Conservation (phyloP, 108 stramenopile genomes). For the Cyclotella baltica region DNA sequence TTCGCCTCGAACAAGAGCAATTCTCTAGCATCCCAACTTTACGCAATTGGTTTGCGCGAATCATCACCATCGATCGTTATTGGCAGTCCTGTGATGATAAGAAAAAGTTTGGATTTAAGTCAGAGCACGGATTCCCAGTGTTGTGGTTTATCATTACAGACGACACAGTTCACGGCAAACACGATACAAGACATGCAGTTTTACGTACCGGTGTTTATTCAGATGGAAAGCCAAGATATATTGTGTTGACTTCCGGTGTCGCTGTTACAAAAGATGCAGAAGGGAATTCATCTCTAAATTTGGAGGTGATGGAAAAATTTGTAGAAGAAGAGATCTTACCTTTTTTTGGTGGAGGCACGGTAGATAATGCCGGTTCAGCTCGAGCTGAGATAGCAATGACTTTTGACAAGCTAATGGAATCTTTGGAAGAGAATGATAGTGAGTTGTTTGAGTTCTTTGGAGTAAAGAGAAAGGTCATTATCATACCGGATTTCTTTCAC, state of each 20-base stretch:
- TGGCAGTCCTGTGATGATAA: background rate
- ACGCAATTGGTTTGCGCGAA: background rate
- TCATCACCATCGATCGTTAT: background rate
- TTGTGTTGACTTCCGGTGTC: background rate
- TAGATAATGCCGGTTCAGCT: constrained; percentile 10
- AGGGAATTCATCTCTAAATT: constrained; percentile 2
- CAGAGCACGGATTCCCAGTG: constrained; percentile 4
- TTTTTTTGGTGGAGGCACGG: constrained; percentile 5
- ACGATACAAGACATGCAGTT: background rate
- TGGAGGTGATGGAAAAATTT: constrained; percentile 1
- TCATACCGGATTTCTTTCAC: constrained; percentile 19
- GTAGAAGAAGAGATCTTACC: background rate
- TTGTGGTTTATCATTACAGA: constrained; percentile 12
- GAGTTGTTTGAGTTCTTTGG: background rate
- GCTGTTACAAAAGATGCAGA: constrained; percentile 10
- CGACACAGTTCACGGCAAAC: constrained; percentile 2
- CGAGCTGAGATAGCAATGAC: background rate
- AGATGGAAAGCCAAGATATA: constrained; percentile 9
- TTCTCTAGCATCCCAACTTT: constrained; percentile 13
- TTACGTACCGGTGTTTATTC: constrained; percentile 6
- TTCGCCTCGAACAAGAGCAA: background rate
- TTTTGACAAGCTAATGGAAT: background rate
- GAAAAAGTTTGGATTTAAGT: background rate
- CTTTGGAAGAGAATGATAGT: background rate
- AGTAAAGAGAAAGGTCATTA: background rate